Percentiles rank a stretch among this genome's conserved stretches.
These are phyloP conservation scores for Beta vulgaris DNA, from an alignment of 148 eudicot genomes.

Conservation along the genomic window DNA sequence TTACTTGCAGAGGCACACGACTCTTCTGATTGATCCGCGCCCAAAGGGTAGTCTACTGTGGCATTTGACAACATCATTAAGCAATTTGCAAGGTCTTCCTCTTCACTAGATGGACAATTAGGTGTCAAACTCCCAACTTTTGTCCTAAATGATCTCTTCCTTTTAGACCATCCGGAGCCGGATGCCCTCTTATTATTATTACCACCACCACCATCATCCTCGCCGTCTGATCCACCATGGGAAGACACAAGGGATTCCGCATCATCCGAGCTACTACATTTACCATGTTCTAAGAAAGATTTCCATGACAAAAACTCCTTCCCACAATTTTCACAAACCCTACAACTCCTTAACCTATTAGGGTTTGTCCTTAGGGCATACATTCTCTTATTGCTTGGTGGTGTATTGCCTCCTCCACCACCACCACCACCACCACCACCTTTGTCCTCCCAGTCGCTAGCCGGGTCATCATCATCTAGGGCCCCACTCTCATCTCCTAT, in stretches of 20 bases:
- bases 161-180: conserved; percentile 59
- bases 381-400: conserved; percentile 49
- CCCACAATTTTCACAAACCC: conserved; percentile 72
- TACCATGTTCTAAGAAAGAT: conserved; percentile 78
- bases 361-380: conserved; percentile 84
- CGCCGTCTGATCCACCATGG: conserved; percentile 39
- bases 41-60: conserved; percentile 17
- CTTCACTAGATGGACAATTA: conserved; percentile 43
- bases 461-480: conserved; percentile 58
- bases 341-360: conserved; percentile 56
- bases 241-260: conserved; percentile 55
- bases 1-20: conserved; percentile 31
- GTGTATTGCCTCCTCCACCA: conserved; percentile 28
- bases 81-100: conserved; percentile 58
- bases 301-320: conserved; percentile 80
- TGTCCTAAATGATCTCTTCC: conserved; percentile 65
- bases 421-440: conserved; percentile 30
- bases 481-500: conserved; percentile 59
- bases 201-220: conserved; percentile 33
- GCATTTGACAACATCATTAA: conserved; percentile 52
- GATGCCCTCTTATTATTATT: conserved; percentile 30
- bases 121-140: conserved; percentile 39
- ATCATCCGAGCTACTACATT: conserved; percentile 64
- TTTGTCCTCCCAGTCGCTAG: conserved; percentile 71
- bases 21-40: conserved; percentile 27